Percentiles rank a stretch among this genome's conserved stretches.
These are phyloP conservation scores for Hypomontagnella monticulosa DNA, from an alignment of 495 filamentous ascomycete genomes.

Conservation along the genomic window DNA sequence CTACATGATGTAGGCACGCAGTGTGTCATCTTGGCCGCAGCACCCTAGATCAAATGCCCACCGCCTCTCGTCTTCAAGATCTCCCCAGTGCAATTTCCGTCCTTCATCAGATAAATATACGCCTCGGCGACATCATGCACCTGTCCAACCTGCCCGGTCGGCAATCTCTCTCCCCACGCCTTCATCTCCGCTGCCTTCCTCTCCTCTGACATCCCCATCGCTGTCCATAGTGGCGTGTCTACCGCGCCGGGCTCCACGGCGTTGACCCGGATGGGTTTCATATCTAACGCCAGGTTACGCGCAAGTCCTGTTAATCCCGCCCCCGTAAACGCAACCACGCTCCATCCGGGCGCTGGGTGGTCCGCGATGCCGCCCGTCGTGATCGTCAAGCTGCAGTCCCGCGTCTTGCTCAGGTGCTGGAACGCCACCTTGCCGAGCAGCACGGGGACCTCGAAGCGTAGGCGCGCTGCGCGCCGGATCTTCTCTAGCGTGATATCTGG, in stretches of 20 bases:
- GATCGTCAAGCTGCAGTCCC: conserved; percentile 60
- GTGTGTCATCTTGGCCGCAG: no score
- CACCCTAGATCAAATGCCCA: conserved; percentile 33
- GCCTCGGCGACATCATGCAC: conserved; percentile 70
- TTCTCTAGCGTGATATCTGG: conserved; percentile 50
- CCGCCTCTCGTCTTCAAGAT: conserved; percentile 39
- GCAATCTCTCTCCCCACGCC: conserved; percentile 25
- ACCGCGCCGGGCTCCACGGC: conserved; percentile 64
- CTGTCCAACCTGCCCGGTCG: conserved; percentile 58
- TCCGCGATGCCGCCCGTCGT: conserved; percentile 61
- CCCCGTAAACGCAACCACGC: conserved; percentile 51
- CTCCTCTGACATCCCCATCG: conserved; percentile 32
- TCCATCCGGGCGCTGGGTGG: conserved; percentile 60
- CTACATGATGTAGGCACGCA: no score
- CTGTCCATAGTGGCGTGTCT: conserved; percentile 60
- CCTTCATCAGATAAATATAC: conserved; percentile 72
- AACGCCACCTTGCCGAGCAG: conserved; percentile 62
- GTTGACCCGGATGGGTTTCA: conserved; percentile 70
- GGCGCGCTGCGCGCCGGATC: conserved; percentile 52
- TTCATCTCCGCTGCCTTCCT: conserved; percentile 46
- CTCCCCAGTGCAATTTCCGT: conserved; percentile 50
- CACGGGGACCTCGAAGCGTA: conserved; percentile 63
- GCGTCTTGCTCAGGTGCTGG: conserved; percentile 54
- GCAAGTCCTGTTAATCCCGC: conserved; percentile 54
- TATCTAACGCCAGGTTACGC: conserved; percentile 64